Conservation (phyloP, 805 yeast species). For the Candida vartiovaarae region DNA sequence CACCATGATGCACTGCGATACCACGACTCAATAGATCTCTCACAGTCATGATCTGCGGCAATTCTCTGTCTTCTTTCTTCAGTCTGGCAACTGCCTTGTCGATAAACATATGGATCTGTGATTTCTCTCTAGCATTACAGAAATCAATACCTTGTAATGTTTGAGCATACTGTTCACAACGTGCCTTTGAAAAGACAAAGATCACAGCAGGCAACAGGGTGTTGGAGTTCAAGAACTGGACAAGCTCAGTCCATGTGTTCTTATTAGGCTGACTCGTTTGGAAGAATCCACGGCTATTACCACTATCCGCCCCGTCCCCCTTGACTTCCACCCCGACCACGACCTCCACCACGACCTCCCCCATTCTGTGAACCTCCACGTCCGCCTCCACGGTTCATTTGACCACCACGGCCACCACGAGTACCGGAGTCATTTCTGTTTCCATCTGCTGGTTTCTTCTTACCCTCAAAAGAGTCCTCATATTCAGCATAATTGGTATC, state of each 20-base stretch:
- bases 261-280: slow-evolving; percentile 50
- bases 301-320: slow-evolving; percentile 21
- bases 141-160: slow-evolving; percentile 68
- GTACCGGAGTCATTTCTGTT: slow-evolving; percentile 38
- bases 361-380: slow-evolving; percentile 35
- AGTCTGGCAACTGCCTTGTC: slow-evolving; percentile 83
- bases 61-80: slow-evolving; percentile 84
- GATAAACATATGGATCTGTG: slow-evolving; percentile 89
- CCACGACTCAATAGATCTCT: slow-evolving; percentile 84
- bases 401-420: slow-evolving; percentile 33
- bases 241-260: slow-evolving; percentile 69
- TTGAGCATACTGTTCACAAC: slow-evolving; percentile 90
- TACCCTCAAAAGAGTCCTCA: slow-evolving; percentile 40
- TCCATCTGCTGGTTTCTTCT: slow-evolving; percentile 30
- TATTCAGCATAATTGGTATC: slow-evolving; percentile 59
- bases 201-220: slow-evolving; percentile 85
- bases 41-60: slow-evolving; percentile 84
- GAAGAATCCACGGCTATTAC: slow-evolving; percentile 25
- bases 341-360: slow-evolving; percentile 30
- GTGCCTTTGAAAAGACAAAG: slow-evolving; percentile 88
- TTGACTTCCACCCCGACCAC: slow-evolving; percentile 29
- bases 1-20: slow-evolving; percentile 95
- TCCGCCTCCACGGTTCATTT: slow-evolving; percentile 25
- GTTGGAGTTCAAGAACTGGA: slow-evolving; percentile 59
- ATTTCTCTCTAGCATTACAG: slow-evolving; percentile 76